These are phyloP conservation scores for Gossypium laxum DNA, from an alignment of 441 rosid genomes.

Conservation along the genomic window DNA sequence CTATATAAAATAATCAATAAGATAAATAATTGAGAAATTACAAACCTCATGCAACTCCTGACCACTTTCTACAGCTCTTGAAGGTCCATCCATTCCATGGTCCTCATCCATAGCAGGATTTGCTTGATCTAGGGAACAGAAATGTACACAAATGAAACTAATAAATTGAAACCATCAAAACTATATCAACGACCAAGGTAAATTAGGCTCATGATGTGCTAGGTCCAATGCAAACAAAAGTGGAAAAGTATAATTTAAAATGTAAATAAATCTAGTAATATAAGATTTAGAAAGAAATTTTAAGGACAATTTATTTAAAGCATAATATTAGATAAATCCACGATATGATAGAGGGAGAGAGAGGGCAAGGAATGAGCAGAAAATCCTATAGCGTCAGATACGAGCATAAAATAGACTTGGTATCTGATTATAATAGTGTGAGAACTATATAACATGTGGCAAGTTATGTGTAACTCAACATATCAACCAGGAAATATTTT, in stretches of 20 bases:
- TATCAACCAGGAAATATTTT: neutral
- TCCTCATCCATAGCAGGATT: constrained; percentile 19
- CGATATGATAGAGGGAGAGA: too few relatives aligned
- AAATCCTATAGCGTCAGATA: neutral
- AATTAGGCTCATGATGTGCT: neutral
- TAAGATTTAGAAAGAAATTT: neutral
- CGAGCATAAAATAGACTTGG: neutral
- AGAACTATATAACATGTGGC: too few relatives aligned
- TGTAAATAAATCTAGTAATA: neutral
- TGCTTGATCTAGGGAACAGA: constrained; percentile 25
- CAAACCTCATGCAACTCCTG: constrained; percentile 32
- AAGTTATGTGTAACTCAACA: too few relatives aligned
- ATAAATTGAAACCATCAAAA: constrained; percentile 7
- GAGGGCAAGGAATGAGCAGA: neutral
- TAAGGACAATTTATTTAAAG: neutral
- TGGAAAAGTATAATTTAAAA: neutral
- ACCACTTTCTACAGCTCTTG: constrained; percentile 16
- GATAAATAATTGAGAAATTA: neutral
- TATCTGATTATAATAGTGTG: too few relatives aligned
- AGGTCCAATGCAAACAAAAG: constrained; percentile 11
- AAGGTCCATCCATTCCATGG: constrained; percentile 15
- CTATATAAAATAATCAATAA: neutral
- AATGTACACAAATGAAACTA: neutral
- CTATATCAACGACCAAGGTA: neutral
- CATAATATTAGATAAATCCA: constrained; percentile 2